Percentiles rank a stretch among this genome's conserved stretches.
These are phyloP conservation scores for Exophiala sideris DNA, from an alignment of 2,329 filamentous ascomycete species.

Conservation along the genomic window DNA sequence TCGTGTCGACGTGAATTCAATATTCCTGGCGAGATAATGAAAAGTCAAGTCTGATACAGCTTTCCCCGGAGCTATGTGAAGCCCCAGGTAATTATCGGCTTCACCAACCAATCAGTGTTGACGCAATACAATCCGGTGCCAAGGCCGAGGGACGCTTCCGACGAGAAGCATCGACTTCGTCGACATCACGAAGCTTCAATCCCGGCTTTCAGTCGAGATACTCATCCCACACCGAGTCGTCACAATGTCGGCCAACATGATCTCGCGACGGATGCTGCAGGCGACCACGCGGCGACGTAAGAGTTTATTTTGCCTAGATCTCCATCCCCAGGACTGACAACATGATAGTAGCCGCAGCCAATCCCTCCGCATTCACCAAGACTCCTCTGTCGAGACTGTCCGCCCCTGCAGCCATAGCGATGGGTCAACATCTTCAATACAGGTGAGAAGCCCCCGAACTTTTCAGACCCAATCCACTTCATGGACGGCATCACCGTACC, in stretches of 20 bases:
- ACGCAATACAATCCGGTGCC: too few species aligned
- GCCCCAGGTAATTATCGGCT: too few species aligned
- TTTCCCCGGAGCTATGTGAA: too few species aligned
- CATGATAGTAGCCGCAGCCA: conserved; percentile 42
- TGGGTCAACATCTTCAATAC: conserved; percentile 42
- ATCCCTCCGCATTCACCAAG: conserved; percentile 40
- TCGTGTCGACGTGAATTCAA: too few species aligned
- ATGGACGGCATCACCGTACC: too few species aligned
- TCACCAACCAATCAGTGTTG: too few species aligned
- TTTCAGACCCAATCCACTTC: too few species aligned
- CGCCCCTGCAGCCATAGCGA: conserved; percentile 43
- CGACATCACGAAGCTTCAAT: conserved; percentile 8
- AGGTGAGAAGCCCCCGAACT: too few species aligned
- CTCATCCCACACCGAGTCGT: not conserved
- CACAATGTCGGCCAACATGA: conserved; percentile 37
- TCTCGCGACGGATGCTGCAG: conserved; percentile 48
- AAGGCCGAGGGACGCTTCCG: not conserved
- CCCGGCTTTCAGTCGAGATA: not conserved
- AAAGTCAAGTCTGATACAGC: too few species aligned
- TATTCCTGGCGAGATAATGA: too few species aligned
- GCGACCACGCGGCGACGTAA: conserved; percentile 49
- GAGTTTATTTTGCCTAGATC: conserved; percentile 22
- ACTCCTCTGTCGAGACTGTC: conserved; percentile 42
- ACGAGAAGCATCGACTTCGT: not conserved
- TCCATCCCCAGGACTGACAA: conserved; percentile 1